Percentiles rank a stretch among this genome's conserved stretches.
Conservation (phyloP, 192 early-diverging fungal genomes). For the Rhizoclosmatium globosum region DNA sequence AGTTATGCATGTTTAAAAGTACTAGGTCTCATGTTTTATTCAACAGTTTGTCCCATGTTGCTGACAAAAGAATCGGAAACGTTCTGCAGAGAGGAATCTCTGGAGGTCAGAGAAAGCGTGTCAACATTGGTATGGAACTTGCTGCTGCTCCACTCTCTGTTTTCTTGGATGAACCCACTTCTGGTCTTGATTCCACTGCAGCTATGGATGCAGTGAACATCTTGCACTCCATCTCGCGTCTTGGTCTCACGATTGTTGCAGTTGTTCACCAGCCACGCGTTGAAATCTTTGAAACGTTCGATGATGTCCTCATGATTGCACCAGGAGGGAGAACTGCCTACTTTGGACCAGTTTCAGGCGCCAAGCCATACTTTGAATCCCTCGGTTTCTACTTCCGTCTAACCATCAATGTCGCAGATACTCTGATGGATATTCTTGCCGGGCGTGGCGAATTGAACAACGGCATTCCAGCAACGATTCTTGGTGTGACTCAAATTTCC, state of each 20-base stretch:
- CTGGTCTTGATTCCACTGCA: conserved; percentile 75
- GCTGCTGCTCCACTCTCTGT: conserved; percentile 83
- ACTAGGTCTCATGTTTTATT: neutral
- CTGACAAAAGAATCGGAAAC: conserved; percentile 65
- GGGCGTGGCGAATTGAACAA: conserved; percentile 37
- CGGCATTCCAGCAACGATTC: neutral
- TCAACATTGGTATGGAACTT: conserved; percentile 87
- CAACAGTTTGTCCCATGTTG: conserved; percentile 37
- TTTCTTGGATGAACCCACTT: conserved; percentile 88
- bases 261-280: conserved; percentile 72
- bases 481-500: neutral
- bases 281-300: conserved; percentile 87
- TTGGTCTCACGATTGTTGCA: conserved; percentile 67
- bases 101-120: conserved; percentile 84
- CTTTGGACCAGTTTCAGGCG: conserved; percentile 61
- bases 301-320: conserved; percentile 82
- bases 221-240: conserved; percentile 62
- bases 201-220: conserved; percentile 67
- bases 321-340: conserved; percentile 83
- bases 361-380: conserved; percentile 44
- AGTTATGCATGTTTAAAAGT: conserved; percentile 58
- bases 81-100: conserved; percentile 81
- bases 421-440: conserved; percentile 52
- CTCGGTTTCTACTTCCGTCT: conserved; percentile 44
- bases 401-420: conserved; percentile 39